These are phyloP conservation scores for Thraustotheca clavata DNA, from an alignment of 352 stramenopile genomes.

Conservation along the genomic window DNA sequence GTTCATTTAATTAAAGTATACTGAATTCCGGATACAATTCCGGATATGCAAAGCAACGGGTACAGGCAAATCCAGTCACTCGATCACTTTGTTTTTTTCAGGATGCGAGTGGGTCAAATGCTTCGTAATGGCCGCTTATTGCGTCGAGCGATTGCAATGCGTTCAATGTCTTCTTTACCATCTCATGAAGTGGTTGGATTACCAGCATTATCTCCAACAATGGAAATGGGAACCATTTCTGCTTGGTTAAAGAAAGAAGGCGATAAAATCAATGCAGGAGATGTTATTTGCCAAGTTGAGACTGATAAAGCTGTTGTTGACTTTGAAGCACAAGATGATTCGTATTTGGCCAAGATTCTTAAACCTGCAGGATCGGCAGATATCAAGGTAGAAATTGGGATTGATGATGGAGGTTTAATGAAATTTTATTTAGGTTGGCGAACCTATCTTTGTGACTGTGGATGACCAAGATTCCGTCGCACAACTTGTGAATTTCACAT, in stretches of 20 bases:
- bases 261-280: constrained; percentile 85
- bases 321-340: constrained; percentile 96
- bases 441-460: constrained; percentile 63
- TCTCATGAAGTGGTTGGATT: constrained; percentile 73
- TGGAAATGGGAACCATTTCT: constrained; percentile 92
- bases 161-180: constrained; percentile 25
- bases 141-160: neutral
- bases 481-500: constrained; percentile 46
- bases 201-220: constrained; percentile 83
- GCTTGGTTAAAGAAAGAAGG: constrained; percentile 91
- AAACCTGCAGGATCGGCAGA: constrained; percentile 75
- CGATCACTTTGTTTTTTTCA: neutral
- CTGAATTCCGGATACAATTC: neutral
- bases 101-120: constrained; percentile 21
- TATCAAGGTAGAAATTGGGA: constrained; percentile 47
- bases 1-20: neutral
- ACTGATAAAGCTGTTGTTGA: constrained; percentile 98
- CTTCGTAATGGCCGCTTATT: constrained; percentile 16
- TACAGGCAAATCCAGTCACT: constrained; percentile 20
- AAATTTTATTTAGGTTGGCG: constrained; percentile 29
- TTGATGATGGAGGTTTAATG: neutral
- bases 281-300: constrained; percentile 94
- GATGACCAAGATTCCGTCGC: constrained; percentile 44
- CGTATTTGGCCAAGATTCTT: constrained; percentile 93
- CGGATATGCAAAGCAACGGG: neutral